A percentile compares a stretch with the other conserved stretches of the same genome.
phyloP scores from a whole-genome alignment of 148 eudicot genomes.

The Rhododendron molle region DNA sequence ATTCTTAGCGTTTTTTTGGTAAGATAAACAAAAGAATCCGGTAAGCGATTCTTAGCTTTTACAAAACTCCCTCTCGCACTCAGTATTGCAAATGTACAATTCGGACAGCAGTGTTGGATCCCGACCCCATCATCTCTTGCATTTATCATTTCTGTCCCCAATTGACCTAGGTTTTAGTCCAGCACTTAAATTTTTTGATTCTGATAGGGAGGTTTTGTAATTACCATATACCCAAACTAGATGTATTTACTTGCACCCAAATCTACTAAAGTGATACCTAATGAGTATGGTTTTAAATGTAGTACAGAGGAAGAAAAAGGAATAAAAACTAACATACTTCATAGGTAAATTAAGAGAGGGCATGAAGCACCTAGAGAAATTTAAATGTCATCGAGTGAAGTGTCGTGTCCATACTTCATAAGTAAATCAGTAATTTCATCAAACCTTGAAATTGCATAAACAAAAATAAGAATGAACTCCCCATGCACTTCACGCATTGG shows the following conservation, averaged over 20 bases:
- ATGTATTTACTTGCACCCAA: background rate
- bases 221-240: background rate
- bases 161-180: background rate
- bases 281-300: background rate
- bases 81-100: too few species aligned
- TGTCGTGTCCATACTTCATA: background rate
- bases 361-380: background rate
- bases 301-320: background rate
- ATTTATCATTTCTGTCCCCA: background rate
- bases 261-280: background rate
- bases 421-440: background rate
- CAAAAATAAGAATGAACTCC: slow-evolving; percentile 20
- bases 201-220: background rate
- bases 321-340: background rate
- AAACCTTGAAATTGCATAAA: background rate
- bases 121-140: background rate
- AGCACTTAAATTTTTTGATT: background rate
- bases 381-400: background rate
- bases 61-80: too few species aligned
- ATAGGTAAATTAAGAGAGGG: background rate
- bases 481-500: slow-evolving; percentile 83
- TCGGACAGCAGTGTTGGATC: background rate
- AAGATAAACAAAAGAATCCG: background rate
- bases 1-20: background rate
- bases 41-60: too few species aligned